phyloP scores from a whole-genome alignment of 2,329 filamentous ascomycete species.

The Nothophaeocryptopus gaeumannii region DNA sequence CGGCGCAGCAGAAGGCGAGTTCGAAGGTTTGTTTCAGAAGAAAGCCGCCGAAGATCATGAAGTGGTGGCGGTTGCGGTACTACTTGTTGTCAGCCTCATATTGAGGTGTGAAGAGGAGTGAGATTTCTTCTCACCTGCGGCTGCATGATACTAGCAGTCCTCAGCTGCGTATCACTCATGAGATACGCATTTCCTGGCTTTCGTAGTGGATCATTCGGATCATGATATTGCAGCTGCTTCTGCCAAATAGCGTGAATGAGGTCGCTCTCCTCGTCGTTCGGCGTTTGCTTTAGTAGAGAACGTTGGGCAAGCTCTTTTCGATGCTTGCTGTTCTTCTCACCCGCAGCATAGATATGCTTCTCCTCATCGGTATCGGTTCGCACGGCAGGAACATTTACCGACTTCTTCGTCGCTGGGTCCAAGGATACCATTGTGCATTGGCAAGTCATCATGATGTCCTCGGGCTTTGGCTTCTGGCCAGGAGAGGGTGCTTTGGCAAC shows the following conservation, averaged over 20 bases:
- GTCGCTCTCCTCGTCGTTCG: constrained; percentile 68
- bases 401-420: constrained; percentile 65
- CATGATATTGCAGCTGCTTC: constrained; percentile 62
- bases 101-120: constrained; percentile 19
- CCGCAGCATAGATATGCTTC: constrained; percentile 59
- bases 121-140: constrained; percentile 53
- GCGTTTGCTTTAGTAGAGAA: constrained; percentile 63
- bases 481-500: constrained; percentile 64
- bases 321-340: constrained; percentile 63
- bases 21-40: constrained; percentile 73
- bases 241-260: constrained; percentile 74
- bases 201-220: constrained; percentile 54
- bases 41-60: constrained; percentile 77
- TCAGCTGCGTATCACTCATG: constrained; percentile 63
- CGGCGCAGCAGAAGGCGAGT: constrained; percentile 71
- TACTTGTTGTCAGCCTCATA: background rate
- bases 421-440: constrained; percentile 76
- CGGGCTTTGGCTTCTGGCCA: constrained; percentile 55
- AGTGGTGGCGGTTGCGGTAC: constrained; percentile 54
- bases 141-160: constrained; percentile 71
- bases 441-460: constrained; percentile 67
- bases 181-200: constrained; percentile 58
- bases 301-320: constrained; percentile 62
- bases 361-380: constrained; percentile 64
- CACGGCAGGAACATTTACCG: constrained; percentile 61